phyloP scores from a whole-genome alignment of 1,139 yeast species.

The Blastobotrys ciferrii region DNA sequence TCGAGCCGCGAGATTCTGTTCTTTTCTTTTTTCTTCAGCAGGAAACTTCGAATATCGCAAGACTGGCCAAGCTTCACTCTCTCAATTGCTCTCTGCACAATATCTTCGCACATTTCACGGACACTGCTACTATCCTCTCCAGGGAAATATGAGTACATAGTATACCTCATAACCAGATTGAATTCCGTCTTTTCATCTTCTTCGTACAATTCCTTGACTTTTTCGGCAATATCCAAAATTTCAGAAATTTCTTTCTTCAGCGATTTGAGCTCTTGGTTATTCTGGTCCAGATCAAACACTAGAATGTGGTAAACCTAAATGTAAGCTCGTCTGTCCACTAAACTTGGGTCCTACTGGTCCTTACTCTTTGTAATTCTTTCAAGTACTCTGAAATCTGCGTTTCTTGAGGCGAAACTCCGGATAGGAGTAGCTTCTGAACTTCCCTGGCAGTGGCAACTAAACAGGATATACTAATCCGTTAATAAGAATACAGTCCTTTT shows the following conservation, averaged over 20 bases:
- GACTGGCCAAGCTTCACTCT: too few relatives aligned
- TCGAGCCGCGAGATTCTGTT: too few relatives aligned
- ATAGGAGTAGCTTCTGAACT: not conserved
- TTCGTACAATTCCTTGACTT: not conserved
- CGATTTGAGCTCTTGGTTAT: not conserved
- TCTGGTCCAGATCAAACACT: too few relatives aligned
- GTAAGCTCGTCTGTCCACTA: too few relatives aligned
- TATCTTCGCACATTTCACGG: too few relatives aligned
- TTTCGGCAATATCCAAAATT: not conserved
- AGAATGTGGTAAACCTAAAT: not conserved
- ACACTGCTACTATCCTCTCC: not conserved
- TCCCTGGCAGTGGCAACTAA: not conserved
- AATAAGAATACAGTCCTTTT: too few relatives aligned
- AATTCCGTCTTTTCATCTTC: not conserved
- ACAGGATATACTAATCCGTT: too few relatives aligned
- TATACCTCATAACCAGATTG: slow-evolving; percentile 7
- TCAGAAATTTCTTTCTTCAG: not conserved
- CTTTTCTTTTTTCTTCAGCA: too few relatives aligned
- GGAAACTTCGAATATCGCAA: too few relatives aligned
- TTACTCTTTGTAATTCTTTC: not conserved
- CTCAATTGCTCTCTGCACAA: too few relatives aligned
- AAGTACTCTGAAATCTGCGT: not conserved
- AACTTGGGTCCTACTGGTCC: too few relatives aligned
- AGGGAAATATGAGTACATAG: not conserved
- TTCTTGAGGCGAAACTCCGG: not conserved